These are phyloP conservation scores for Amoeboaphelidium occidentale DNA, from an alignment of 371 early-diverging fungal species.

Conservation along the genomic window DNA sequence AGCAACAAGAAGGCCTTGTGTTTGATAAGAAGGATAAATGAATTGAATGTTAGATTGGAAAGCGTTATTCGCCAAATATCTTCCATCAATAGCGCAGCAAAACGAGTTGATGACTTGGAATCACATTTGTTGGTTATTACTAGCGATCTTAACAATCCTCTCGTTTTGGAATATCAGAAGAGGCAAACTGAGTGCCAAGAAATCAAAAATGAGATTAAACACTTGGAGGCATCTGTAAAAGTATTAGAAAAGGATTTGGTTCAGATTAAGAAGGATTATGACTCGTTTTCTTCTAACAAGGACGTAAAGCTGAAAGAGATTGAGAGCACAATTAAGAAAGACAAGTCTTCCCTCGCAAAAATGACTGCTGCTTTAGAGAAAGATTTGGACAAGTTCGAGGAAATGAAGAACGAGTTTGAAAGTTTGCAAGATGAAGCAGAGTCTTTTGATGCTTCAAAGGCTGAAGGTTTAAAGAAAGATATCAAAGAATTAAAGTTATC, in stretches of 20 bases:
- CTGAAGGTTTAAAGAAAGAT: slow-evolving; percentile 1
- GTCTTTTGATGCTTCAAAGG: slow-evolving; percentile 5
- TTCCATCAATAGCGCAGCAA: too few relatives aligned
- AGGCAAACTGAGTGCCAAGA: too few relatives aligned
- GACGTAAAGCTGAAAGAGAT: slow-evolving; percentile 55
- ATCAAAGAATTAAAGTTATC: neutral
- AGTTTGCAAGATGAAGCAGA: slow-evolving; percentile 1
- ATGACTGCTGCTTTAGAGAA: slow-evolving; percentile 3
- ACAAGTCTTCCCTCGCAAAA: neutral
- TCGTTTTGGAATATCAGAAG: too few relatives aligned
- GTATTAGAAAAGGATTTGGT: neutral
- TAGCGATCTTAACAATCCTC: too few relatives aligned
- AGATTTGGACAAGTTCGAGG: slow-evolving; percentile 2
- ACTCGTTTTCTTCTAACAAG: slow-evolving; percentile 29
- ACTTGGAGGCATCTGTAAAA: too few relatives aligned
- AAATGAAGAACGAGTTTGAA: slow-evolving; percentile 13
- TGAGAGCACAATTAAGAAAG: slow-evolving; percentile 13
- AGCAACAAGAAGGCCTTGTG: too few relatives aligned
- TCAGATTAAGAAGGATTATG: neutral
- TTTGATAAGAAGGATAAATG: too few relatives aligned
- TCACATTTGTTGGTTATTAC: too few relatives aligned
- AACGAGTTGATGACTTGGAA: too few relatives aligned
- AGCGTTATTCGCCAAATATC: too few relatives aligned
- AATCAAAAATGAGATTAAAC: too few relatives aligned
- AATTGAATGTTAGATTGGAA: too few relatives aligned